Percentiles rank a stretch among this genome's conserved stretches.
These are phyloP conservation scores for Suillus subluteus DNA, from an alignment of 768 basidiomycete species.

Conservation along the genomic window DNA sequence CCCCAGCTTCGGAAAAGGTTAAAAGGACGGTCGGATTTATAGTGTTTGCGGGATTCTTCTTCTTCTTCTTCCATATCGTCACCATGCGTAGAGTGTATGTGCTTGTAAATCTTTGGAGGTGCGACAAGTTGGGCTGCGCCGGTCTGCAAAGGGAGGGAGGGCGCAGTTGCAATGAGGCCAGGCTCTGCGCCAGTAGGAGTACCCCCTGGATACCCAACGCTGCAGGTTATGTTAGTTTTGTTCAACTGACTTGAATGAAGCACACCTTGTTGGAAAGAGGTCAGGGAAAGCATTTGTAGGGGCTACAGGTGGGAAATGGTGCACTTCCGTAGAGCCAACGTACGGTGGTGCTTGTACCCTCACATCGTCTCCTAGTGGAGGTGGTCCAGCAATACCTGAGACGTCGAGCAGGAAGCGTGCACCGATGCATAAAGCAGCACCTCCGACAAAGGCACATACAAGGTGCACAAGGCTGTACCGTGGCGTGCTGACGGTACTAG, in stretches of 20 bases:
- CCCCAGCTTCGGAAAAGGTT: slow-evolving; percentile 82
- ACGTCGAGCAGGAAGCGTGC: slow-evolving; percentile 52
- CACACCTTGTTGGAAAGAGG: slow-evolving; percentile 66
- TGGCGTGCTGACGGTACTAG: slow-evolving; percentile 22
- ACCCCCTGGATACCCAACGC: slow-evolving; percentile 74
- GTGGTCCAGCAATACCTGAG: slow-evolving; percentile 39
- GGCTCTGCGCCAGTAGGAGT: slow-evolving; percentile 84
- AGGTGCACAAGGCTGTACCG: slow-evolving; percentile 38
- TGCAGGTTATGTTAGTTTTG: slow-evolving; percentile 8
- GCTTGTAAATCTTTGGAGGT: slow-evolving; percentile 37
- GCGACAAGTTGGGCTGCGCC: slow-evolving; percentile 66
- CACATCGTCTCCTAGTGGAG: slow-evolving; percentile 21
- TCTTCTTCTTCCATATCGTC: slow-evolving; percentile 15
- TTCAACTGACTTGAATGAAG: background rate
- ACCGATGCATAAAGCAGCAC: slow-evolving; percentile 52
- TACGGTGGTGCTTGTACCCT: slow-evolving; percentile 60
- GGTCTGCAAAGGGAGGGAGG: slow-evolving; percentile 77
- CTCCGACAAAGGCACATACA: slow-evolving; percentile 54
- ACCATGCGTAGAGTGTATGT: slow-evolving; percentile 3
- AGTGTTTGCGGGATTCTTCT: slow-evolving; percentile 27
- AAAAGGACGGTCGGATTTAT: slow-evolving; percentile 43
- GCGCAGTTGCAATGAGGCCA: slow-evolving; percentile 71
- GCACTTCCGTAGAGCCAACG: slow-evolving; percentile 71
- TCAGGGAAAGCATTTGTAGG: slow-evolving; percentile 77
- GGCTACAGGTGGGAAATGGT: slow-evolving; percentile 71